These are phyloP conservation scores for Pythium brachiatum DNA, from an alignment of 352 stramenopile species.

Conservation along the genomic window DNA sequence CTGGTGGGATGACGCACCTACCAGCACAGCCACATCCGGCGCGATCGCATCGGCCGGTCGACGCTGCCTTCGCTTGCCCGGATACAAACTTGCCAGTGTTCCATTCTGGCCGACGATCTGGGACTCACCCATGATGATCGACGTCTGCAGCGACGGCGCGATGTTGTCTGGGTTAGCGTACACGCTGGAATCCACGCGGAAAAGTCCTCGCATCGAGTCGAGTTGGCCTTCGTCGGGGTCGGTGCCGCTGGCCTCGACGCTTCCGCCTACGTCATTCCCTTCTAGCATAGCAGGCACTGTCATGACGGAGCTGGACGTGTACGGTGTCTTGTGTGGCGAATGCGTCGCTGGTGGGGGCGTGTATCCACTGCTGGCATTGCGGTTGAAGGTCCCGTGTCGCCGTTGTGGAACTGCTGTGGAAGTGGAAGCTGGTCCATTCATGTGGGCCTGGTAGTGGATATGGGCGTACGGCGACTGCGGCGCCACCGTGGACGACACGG, in stretches of 20 bases:
- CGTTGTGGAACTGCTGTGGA: not conserved
- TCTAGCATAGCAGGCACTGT: constrained; percentile 21
- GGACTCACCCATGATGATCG: constrained; percentile 72
- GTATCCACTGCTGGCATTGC: not conserved
- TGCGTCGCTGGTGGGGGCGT: not conserved
- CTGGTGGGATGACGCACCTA: constrained; percentile 6
- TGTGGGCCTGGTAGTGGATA: not conserved
- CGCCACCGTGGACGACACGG: constrained; percentile 1
- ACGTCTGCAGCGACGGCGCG: constrained; percentile 66
- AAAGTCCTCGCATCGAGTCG: constrained; percentile 64
- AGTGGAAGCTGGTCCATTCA: not conserved
- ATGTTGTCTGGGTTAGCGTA: constrained; percentile 79
- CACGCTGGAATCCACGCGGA: constrained; percentile 58
- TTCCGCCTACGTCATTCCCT: constrained; percentile 10
- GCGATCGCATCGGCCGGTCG: constrained; percentile 16
- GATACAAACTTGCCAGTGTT: constrained; percentile 26
- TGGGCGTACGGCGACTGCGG: constrained; percentile 3
- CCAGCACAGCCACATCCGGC: constrained; percentile 1
- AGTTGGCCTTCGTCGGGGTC: constrained; percentile 15
- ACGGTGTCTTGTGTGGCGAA: constrained; percentile 14
- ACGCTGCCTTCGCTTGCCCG: constrained; percentile 25
- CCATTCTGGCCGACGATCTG: constrained; percentile 36
- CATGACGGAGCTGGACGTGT: constrained; percentile 14
- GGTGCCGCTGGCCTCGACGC: constrained; percentile 12
- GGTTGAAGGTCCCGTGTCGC: not conserved